Evolutionary conservation across 2,329 filamentous ascomycete genomes (phyloP).

Genomic region (Chrysoporthe puriensis): DNA sequence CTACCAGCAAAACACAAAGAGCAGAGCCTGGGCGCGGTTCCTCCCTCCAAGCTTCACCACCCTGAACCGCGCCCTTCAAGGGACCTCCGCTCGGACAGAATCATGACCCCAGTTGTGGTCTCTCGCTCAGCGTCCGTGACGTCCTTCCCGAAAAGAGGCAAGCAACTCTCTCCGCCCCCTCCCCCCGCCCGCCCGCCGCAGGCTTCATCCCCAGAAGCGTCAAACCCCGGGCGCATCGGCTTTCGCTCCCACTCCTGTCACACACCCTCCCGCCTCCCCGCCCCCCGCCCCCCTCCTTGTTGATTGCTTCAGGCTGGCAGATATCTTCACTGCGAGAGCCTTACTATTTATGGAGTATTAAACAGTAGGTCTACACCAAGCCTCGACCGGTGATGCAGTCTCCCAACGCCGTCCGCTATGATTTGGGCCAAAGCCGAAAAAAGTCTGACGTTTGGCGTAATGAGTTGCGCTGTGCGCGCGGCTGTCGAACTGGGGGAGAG

Average conservation of each 20-base stretch:
- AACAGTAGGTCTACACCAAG: conserved; percentile 43
- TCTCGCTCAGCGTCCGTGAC: background rate
- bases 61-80: background rate
- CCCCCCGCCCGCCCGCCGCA: background rate
- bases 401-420: conserved; percentile 62
- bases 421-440: conserved; percentile 36
- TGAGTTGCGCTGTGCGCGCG: conserved; percentile 23
- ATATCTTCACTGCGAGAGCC: conserved; percentile 28
- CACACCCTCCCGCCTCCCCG: background rate
- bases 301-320: conserved; percentile 28
- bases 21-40: conserved; percentile 15
- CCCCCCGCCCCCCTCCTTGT: background rate
- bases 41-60: background rate
- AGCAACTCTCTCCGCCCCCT: no score
- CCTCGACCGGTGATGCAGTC: conserved; percentile 29
- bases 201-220: conserved; percentile 4
- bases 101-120: background rate
- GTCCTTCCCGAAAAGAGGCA: background rate
- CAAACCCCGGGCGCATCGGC: background rate
- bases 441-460: conserved; percentile 26
- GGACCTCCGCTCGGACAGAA: background rate
- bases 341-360: conserved; percentile 30
- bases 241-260: background rate
- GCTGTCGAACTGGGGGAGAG: conserved; percentile 22
- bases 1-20: conserved; percentile 10